phyloP scores from a whole-genome alignment of 345 rosid species.

The Tarenaya hassleriana region DNA sequence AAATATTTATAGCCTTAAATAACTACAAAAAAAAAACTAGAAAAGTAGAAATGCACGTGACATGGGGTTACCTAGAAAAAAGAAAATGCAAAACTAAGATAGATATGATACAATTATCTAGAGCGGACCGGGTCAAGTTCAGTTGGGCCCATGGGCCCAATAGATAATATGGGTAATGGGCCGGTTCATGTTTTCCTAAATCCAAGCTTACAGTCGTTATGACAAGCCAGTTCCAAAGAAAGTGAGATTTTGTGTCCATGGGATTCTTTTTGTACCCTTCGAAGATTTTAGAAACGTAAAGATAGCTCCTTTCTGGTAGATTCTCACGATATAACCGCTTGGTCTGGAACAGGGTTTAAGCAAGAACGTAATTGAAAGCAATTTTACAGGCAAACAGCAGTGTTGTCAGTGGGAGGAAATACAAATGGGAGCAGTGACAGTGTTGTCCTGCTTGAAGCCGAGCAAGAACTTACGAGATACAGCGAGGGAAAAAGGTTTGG shows the following conservation, averaged over 20 bases:
- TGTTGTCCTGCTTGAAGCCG: conserved; percentile 17
- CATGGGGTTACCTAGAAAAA: too few species aligned
- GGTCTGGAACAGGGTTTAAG: conserved; percentile 6
- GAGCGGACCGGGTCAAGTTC: too few species aligned
- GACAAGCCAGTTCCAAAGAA: conserved; percentile 43
- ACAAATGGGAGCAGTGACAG: conserved; percentile 21
- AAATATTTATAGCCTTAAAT: too few species aligned
- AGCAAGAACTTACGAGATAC: conserved; percentile 41
- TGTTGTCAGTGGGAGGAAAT: conserved; percentile 9
- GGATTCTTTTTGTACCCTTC: conserved; percentile 8
- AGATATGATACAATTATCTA: too few species aligned
- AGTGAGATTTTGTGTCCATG: conserved; percentile 36
- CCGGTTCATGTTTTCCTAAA: too few species aligned
- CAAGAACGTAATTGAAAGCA: conserved; percentile 9
- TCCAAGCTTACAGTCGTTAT: too few species aligned
- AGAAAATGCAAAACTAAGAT: too few species aligned
- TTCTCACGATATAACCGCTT: conserved; percentile 13
- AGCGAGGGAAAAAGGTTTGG: conserved; percentile 58
- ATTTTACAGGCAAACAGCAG: conserved; percentile 23
- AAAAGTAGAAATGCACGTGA: too few species aligned
- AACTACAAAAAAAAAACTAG: too few species aligned
- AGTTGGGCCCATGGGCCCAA: too few species aligned
- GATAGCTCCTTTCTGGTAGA: neutral
- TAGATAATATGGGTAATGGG: too few species aligned
- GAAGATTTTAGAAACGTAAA: too few species aligned